These are phyloP conservation scores for Aspergillus terreus DNA, from an alignment of 2,329 filamentous ascomycete genomes.

Conservation along the genomic window DNA sequence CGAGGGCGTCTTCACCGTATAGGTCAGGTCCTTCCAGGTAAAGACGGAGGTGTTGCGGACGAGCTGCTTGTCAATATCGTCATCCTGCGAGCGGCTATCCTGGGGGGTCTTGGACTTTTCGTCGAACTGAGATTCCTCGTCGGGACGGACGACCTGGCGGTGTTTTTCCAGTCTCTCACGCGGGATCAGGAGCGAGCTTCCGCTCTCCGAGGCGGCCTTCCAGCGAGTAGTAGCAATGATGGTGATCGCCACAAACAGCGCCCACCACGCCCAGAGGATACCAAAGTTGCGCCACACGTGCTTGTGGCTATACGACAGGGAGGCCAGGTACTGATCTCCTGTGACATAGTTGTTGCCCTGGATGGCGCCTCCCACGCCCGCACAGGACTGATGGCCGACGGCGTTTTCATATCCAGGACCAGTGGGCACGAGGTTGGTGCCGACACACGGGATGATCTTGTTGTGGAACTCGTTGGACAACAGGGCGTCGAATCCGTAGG, in stretches of 20 bases:
- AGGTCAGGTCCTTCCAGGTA: slow-evolving; percentile 70
- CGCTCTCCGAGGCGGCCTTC: slow-evolving; percentile 51
- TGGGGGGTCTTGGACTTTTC: slow-evolving; percentile 22
- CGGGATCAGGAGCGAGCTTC: slow-evolving; percentile 58
- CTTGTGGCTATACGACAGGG: slow-evolving; percentile 51
- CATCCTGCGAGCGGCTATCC: slow-evolving; percentile 15
- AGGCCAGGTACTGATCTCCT: slow-evolving; percentile 57
- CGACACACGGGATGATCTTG: slow-evolving; percentile 34
- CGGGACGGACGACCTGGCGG: slow-evolving; percentile 28
- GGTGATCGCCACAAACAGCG: slow-evolving; percentile 56
- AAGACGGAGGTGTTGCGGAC: slow-evolving; percentile 65
- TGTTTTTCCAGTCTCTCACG: slow-evolving; percentile 52
- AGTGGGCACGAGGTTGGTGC: slow-evolving; percentile 31
- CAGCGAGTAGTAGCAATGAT: slow-evolving; percentile 57
- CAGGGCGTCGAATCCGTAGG: slow-evolving; percentile 38
- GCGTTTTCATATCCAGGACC: slow-evolving; percentile 30
- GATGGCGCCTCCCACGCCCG: slow-evolving; percentile 55
- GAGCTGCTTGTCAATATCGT: slow-evolving; percentile 41
- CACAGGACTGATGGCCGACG: slow-evolving; percentile 26
- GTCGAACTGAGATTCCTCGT: slow-evolving; percentile 48
- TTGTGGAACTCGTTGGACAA: slow-evolving; percentile 36
- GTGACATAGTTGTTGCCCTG: slow-evolving; percentile 48
- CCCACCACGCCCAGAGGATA: slow-evolving; percentile 62
- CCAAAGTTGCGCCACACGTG: slow-evolving; percentile 61
- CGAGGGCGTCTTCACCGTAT: slow-evolving; percentile 61